Conservation (phyloP, 768 basidiomycete genomes). For the Lactarius vividus region DNA sequence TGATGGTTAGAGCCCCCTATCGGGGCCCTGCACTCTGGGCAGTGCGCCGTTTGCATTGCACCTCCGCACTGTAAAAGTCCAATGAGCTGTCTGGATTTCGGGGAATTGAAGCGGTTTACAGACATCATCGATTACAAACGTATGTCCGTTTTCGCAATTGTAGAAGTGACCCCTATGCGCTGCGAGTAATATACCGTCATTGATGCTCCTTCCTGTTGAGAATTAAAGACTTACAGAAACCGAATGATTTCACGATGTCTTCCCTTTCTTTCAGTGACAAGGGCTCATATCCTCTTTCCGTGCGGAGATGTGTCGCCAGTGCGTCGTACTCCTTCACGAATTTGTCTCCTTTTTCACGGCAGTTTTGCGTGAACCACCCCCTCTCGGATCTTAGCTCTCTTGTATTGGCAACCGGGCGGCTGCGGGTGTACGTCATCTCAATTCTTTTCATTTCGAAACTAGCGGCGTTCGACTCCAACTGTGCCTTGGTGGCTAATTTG, state of each 20-base stretch:
- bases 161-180: conserved; percentile 35
- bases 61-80: conserved; percentile 51
- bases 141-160: conserved; percentile 52
- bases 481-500: not conserved
- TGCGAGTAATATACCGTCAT: conserved; percentile 6
- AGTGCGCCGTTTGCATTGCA: conserved; percentile 45
- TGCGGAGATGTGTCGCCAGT: conserved; percentile 26
- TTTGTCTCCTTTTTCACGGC: conserved; percentile 26
- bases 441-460: not conserved
- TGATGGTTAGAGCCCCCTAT: conserved; percentile 51
- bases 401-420: conserved; percentile 23
- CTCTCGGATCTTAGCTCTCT: conserved; percentile 28
- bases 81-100: conserved; percentile 7
- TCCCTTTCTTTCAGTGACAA: conserved; percentile 30
- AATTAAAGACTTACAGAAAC: conserved; percentile 28
- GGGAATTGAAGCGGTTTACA: conserved; percentile 10
- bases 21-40: conserved; percentile 55
- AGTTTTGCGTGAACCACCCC: conserved; percentile 33
- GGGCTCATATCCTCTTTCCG: conserved; percentile 28
- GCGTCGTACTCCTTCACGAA: conserved; percentile 29
- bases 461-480: not conserved
- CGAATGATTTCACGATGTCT: conserved; percentile 33
- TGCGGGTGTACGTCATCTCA: conserved; percentile 30
- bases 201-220: not conserved
- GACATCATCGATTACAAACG: conserved; percentile 59